Evolutionary conservation across 163 green algal genomes (phyloP).

Genomic region (Dunaliella salina): DNA sequence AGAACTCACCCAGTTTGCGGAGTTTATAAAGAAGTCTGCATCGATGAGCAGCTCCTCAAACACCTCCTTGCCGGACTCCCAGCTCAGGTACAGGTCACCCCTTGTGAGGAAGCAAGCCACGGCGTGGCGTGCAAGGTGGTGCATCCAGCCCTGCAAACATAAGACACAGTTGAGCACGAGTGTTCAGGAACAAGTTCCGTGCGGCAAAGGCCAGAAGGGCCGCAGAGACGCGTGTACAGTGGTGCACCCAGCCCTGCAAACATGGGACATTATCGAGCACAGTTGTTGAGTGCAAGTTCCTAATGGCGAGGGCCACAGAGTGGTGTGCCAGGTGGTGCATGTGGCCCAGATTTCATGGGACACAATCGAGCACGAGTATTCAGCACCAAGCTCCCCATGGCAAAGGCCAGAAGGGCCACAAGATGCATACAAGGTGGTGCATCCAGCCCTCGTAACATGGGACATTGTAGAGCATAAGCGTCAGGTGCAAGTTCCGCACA

Average conservation of each 20-base stretch:
- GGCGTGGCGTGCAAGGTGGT: constrained; percentile 89
- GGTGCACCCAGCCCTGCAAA: constrained; percentile 88
- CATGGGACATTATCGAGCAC: too few relatives aligned
- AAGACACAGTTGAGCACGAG: background rate
- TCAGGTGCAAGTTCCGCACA: too few relatives aligned
- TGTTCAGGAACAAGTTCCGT: constrained; percentile 75
- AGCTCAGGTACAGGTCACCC: constrained; percentile 84
- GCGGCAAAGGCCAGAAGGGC: constrained; percentile 93
- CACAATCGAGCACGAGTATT: too few relatives aligned
- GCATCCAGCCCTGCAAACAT: constrained; percentile 81
- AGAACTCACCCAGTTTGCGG: constrained; percentile 1
- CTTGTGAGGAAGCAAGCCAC: constrained; percentile 97
- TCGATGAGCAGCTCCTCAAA: constrained; percentile 81
- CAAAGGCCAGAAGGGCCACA: too few relatives aligned
- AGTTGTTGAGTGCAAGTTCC: too few relatives aligned
- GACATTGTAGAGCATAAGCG: too few relatives aligned
- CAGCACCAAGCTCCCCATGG: too few relatives aligned
- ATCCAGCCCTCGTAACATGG: too few relatives aligned
- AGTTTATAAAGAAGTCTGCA: constrained; percentile 46
- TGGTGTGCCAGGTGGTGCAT: too few relatives aligned
- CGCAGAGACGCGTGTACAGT: constrained; percentile 88
- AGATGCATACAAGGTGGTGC: too few relatives aligned
- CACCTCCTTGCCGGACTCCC: constrained; percentile 77
- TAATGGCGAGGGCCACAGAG: too few relatives aligned
- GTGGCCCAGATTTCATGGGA: too few relatives aligned